Conservation (phyloP, 176 grass and related monocot species). For the Cymbopogon citratus region DNA sequence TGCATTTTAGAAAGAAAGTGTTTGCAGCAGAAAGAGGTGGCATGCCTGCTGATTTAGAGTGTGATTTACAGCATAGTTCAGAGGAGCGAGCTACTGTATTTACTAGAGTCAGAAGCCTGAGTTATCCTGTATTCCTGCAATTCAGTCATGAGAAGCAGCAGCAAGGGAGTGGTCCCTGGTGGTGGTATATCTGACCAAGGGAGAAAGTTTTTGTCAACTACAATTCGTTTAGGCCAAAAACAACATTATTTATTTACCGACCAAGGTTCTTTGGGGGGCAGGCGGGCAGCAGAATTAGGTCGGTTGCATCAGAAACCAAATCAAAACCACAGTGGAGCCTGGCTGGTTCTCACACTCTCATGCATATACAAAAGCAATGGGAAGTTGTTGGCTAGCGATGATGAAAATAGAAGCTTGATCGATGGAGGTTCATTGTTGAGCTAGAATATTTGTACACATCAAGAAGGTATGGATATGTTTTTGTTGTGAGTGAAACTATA, state of each 20-base stretch:
- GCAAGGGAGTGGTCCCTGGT: too few relatives aligned
- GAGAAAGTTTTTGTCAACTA: too few relatives aligned
- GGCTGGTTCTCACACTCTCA: not conserved
- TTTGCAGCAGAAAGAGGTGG: too few relatives aligned
- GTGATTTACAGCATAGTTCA: too few relatives aligned
- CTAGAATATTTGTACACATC: not conserved
- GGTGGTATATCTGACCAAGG: too few relatives aligned
- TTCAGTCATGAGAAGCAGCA: too few relatives aligned
- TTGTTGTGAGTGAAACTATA: too few relatives aligned
- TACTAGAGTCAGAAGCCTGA: too few relatives aligned
- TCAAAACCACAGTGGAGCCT: not conserved
- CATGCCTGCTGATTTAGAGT: too few relatives aligned
- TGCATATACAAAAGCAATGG: not conserved
- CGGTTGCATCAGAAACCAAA: fast-evolving
- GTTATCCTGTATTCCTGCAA: too few relatives aligned
- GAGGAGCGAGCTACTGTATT: too few relatives aligned
- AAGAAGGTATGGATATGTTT: not conserved
- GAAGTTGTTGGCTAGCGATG: not conserved
- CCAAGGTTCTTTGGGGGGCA: not conserved
- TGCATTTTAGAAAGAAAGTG: too few relatives aligned
- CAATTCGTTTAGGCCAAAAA: not conserved
- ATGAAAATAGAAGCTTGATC: not conserved
- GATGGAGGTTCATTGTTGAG: not conserved
- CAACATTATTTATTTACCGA: fast-evolving
- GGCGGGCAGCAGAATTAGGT: fast-evolving